Conservation (phyloP, 1,284 basidiomycete species). For the Pascua sp. region DNA sequence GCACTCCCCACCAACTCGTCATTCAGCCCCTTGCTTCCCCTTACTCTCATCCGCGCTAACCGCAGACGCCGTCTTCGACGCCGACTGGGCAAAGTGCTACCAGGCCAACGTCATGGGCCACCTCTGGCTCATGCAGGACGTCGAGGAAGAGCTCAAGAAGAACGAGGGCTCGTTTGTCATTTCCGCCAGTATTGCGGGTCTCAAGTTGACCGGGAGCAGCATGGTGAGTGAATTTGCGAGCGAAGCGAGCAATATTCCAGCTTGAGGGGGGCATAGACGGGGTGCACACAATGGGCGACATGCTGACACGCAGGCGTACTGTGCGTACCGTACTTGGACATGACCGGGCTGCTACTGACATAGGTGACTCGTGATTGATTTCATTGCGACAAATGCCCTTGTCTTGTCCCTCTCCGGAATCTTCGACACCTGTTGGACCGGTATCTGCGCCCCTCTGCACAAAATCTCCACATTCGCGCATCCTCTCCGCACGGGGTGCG, state of each 20-base stretch:
- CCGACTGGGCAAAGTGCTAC: conserved; percentile 23
- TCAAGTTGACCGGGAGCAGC: conserved; percentile 2
- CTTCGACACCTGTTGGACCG: too few relatives aligned
- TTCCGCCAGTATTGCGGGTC: conserved; percentile 12
- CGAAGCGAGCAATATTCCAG: too few relatives aligned
- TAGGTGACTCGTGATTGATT: too few relatives aligned
- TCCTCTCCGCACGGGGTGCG: too few relatives aligned
- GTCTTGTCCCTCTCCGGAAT: too few relatives aligned
- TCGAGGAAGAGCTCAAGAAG: conserved; percentile 15
- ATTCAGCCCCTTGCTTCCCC: too few relatives aligned
- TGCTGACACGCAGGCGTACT: conserved; percentile 4
- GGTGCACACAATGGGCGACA: neutral
- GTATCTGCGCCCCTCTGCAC: too few relatives aligned
- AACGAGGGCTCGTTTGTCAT: conserved; percentile 21
- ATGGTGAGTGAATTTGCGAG: conserved; percentile 4
- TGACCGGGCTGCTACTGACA: too few relatives aligned
- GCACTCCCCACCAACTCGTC: too few relatives aligned
- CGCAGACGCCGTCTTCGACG: conserved; percentile 13
- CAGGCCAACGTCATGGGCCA: conserved; percentile 24
- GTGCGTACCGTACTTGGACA: neutral
- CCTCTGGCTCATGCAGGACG: conserved; percentile 26
- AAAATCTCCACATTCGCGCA: too few relatives aligned
- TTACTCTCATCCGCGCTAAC: neutral
- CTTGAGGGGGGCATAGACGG: too few relatives aligned
- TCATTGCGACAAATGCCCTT: too few relatives aligned